phyloP scores from a whole-genome alignment of 805 yeast species.

The Kodamaea leandrae region DNA sequence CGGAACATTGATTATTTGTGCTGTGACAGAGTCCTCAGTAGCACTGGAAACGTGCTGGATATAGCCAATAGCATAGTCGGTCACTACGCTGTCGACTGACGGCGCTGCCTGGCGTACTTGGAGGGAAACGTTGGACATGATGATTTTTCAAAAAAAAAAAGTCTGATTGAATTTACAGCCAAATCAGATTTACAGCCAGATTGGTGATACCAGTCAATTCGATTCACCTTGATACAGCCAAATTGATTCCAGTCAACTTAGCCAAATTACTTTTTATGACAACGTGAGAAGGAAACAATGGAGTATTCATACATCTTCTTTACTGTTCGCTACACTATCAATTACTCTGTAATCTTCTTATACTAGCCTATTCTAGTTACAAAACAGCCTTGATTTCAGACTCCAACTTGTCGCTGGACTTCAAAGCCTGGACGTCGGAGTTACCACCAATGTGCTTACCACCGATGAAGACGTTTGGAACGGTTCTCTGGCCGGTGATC shows the following conservation, averaged over 20 bases:
- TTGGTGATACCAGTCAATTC: no score
- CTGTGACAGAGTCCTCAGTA: conserved; percentile 78
- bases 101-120: conserved; percentile 87
- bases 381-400: conserved; percentile 37
- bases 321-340: no score
- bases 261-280: no score
- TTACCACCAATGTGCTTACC: conserved; percentile 97
- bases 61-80: conserved; percentile 90
- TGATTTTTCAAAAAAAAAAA: conserved; percentile 1
- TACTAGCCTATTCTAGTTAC: no score
- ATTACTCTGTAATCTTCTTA: no score
- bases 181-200: neutral
- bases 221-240: no score
- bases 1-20: conserved; percentile 65
- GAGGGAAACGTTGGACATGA: conserved; percentile 42
- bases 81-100: conserved; percentile 78
- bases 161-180: neutral
- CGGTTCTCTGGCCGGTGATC: conserved; percentile 87
- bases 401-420: conserved; percentile 59
- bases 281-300: no score
- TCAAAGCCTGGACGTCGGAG: conserved; percentile 77
- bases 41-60: conserved; percentile 75
- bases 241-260: no score
- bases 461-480: conserved; percentile 85
- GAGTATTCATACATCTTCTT: no score